Evolutionary conservation across 2,329 filamentous ascomycete species (phyloP), one percentile per base, ranked within the genome.

Genomic region (Aspergillus bombycis): DNA sequence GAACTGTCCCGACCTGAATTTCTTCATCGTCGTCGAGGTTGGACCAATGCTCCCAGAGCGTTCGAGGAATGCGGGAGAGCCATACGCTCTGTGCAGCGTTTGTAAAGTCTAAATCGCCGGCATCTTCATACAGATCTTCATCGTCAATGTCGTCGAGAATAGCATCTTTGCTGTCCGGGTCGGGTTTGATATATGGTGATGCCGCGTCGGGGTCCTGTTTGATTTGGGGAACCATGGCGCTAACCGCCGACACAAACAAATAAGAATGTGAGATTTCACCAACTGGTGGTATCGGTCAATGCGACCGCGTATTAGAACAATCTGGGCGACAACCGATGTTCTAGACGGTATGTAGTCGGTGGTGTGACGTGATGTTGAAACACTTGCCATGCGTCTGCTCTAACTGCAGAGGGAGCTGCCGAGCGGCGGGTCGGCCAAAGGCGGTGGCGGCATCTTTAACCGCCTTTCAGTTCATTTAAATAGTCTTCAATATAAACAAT

Each of bases 1-100:
- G 81, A 72, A 96, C 83, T 34, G 88, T 94, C 52, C 93, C 93
- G 67, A 96, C 87, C 75, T 91, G 86, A 67, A 96, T 91, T 79
- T 94, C 91, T 62, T 90, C 89, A 69, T 96, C 90, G 66, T 94
- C 91, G 71, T 92, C 89, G 16, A 96, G 79, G 68, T 89, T 84
- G 32, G 82, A 81, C 91, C 93, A 96, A 52, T 89, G 86, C 69
- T 94, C 87, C 88, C 92, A 95, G 62, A 96, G 84, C 74, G 91
- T 90, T 67, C 88, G 88, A 23, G 93, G 93, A 50, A 96, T 83
- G 67, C 92, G 90, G 58, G 91, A 89, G 57, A 96, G 84, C 82
- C 92, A 96, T 34, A 87, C 74, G 58, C 75, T 77, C 68, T 85
- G 81, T 23, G 72, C 73, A 28, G 82, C 77, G 54, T 76, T 75